Percentiles rank a stretch among this genome's conserved stretches.
These are phyloP conservation scores for Verbena officinalis DNA, from an alignment of 257 asterid species.

Conservation along the genomic window DNA sequence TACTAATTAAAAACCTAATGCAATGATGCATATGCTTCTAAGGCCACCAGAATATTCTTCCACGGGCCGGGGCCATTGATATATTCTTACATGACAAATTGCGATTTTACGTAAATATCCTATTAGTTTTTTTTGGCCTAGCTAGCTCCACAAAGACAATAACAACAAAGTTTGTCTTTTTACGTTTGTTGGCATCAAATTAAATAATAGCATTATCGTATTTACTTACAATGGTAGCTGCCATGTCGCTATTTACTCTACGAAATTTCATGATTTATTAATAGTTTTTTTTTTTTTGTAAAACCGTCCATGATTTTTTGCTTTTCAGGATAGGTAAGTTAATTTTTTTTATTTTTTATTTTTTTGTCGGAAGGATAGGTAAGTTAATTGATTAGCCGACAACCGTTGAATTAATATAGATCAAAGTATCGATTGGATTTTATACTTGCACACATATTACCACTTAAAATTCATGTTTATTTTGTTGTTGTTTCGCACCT, in stretches of 20 bases:
- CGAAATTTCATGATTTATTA: not conserved
- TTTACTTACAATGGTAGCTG: slow-evolving; percentile 15
- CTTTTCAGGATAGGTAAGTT: not conserved
- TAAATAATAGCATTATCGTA: not conserved
- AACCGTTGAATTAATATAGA: too few relatives aligned
- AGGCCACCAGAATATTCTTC: slow-evolving; percentile 43
- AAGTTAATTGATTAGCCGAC: too few relatives aligned
- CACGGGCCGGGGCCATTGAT: slow-evolving; percentile 13
- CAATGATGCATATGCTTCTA: slow-evolving; percentile 39
- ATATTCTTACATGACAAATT: not conserved
- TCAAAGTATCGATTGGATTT: too few relatives aligned
- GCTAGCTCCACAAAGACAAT: slow-evolving; percentile 20
- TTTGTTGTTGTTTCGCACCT: too few relatives aligned
- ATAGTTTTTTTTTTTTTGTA: not conserved
- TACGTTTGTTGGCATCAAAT: slow-evolving; percentile 28
- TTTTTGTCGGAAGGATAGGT: not conserved
- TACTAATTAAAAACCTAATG: not conserved
- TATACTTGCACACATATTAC: too few relatives aligned
- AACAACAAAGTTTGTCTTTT: slow-evolving; percentile 38
- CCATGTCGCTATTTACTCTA: slow-evolving; percentile 2
- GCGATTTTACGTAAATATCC: not conserved
- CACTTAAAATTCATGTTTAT: too few relatives aligned
- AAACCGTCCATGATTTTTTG: not conserved
- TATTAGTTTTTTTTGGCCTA: not conserved
- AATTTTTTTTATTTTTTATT: not conserved